Base-by-base conservation (phyloP, 148 eudicot genomes). In the Camellia japonica region DNA sequence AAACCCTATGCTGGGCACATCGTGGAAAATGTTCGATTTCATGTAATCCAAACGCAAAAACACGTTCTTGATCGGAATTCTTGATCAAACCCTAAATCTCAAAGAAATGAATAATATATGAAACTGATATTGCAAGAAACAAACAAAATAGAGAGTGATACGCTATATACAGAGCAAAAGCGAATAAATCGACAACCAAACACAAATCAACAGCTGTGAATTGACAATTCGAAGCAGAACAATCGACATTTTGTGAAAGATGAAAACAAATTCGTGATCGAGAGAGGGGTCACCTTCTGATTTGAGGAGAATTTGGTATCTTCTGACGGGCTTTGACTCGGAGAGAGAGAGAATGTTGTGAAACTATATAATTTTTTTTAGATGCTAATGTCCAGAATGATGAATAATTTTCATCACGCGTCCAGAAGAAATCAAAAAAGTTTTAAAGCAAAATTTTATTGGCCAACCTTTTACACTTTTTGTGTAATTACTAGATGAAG, bases 91-190 rank as follows among this genome's bases (percentile, higher is more conserved):
- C 74, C 23, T 70, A 70, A 70, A 16, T 70, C 8, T 49, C 0
- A 2, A 70, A 69, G 58, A 18, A 15, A 60, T 30, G 9, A 56
- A 15, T 59, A 12, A 2, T 7, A 42, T 11, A 42, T 44, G 23
- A 75, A 56, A 75, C 67, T 60, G 52, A 41, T 54, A 42, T 44
- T 12, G 73, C 73, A 70, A 46, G 18, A 46, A 70, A 46, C 20
- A 68, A 70, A 41, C 49, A 46, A 16, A 46, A 60, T 11, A 60
- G 9, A 56, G 2, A 56, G 16, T 56, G 2, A 55, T 11, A 56
- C 77, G 52, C 3, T 13, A 71, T 2, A 74, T 52, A 30, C 7
- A 56, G 14, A 13, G 56, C 7, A 55, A 23, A 30, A 6, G 16
- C 43, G 7, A 23, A 0, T 1, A 41, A 54, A 3, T 5, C 15